These are phyloP conservation scores for Aotearoamyces nothofagi DNA, from an alignment of 2,329 filamentous ascomycete species.

Conservation along the genomic window DNA sequence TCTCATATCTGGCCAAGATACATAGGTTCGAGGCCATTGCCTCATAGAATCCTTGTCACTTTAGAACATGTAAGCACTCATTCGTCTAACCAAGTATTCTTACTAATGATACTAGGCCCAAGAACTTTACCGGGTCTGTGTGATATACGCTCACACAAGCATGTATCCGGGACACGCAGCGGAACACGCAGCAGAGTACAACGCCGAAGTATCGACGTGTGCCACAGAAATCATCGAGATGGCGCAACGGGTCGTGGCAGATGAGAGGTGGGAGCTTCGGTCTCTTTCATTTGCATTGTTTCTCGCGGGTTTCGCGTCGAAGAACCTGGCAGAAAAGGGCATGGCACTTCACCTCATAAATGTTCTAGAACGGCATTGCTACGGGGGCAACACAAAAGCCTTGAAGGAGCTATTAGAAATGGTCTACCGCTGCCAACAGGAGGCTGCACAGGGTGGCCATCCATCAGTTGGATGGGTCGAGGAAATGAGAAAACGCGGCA, in stretches of 20 bases:
- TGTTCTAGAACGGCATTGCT: slow-evolving; percentile 28
- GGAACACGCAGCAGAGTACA: slow-evolving; percentile 21
- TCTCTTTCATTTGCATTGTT: slow-evolving; percentile 42
- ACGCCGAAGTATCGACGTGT: slow-evolving; percentile 27
- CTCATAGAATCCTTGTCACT: too few relatives aligned
- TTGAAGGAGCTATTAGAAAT: slow-evolving; percentile 28
- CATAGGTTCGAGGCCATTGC: too few relatives aligned
- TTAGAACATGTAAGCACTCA: too few relatives aligned
- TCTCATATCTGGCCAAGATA: too few relatives aligned
- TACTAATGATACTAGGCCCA: slow-evolving; percentile 22
- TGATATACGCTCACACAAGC: slow-evolving; percentile 36
- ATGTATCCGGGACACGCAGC: slow-evolving; percentile 33
- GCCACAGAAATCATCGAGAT: slow-evolving; percentile 28
- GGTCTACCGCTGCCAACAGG: slow-evolving; percentile 31
- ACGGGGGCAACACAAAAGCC: slow-evolving; percentile 30
- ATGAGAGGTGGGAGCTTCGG: slow-evolving; percentile 27
- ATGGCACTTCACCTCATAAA: slow-evolving; percentile 31
- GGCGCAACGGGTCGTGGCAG: slow-evolving; percentile 24
- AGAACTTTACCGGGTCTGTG: slow-evolving; percentile 30
- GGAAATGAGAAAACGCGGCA: slow-evolving; percentile 26
- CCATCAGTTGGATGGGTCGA: slow-evolving; percentile 33
- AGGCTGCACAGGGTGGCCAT: slow-evolving; percentile 22
- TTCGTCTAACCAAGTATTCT: too few relatives aligned
- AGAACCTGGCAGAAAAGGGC: slow-evolving; percentile 25
- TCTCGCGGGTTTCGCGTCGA: slow-evolving; percentile 31